phyloP scores from a whole-genome alignment of 306 rosid genomes.

The Herpetospermum pedunculosum region DNA sequence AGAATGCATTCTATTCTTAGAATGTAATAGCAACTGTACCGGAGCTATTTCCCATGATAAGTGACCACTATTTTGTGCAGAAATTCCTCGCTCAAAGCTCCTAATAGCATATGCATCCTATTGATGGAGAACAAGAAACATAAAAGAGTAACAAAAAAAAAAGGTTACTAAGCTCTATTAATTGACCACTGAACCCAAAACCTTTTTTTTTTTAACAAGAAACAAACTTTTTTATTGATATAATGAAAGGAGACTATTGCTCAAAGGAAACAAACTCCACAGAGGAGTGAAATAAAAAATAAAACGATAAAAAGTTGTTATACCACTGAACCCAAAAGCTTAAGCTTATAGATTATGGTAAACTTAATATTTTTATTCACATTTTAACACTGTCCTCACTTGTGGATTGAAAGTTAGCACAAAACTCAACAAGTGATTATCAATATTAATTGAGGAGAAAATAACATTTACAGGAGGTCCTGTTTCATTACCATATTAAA shows the following conservation, averaged over 20 bases:
- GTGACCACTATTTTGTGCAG: conserved; percentile 59
- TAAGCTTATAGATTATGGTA: neutral
- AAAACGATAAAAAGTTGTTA: too few relatives aligned
- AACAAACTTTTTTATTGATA: too few relatives aligned
- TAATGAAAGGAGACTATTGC: too few relatives aligned
- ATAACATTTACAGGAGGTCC: too few relatives aligned
- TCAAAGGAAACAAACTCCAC: too few relatives aligned
- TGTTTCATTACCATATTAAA: neutral
- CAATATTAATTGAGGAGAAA: neutral
- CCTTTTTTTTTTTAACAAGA: too few relatives aligned
- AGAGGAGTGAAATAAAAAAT: too few relatives aligned
- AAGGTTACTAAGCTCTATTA: neutral
- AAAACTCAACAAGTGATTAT: neutral
- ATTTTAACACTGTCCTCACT: neutral
- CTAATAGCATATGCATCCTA: conserved; percentile 76
- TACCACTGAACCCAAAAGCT: neutral
- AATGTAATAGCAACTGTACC: conserved; percentile 30
- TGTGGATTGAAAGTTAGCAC: neutral
- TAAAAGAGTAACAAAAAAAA: neutral
- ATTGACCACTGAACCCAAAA: too few relatives aligned
- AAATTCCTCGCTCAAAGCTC: conserved; percentile 75
- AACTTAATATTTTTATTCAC: neutral
- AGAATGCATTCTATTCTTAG: neutral
- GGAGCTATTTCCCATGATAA: conserved; percentile 88
- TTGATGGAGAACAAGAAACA: neutral